Conservation (phyloP, 257 asterid species). For the Thymus quinquecostatus region DNA sequence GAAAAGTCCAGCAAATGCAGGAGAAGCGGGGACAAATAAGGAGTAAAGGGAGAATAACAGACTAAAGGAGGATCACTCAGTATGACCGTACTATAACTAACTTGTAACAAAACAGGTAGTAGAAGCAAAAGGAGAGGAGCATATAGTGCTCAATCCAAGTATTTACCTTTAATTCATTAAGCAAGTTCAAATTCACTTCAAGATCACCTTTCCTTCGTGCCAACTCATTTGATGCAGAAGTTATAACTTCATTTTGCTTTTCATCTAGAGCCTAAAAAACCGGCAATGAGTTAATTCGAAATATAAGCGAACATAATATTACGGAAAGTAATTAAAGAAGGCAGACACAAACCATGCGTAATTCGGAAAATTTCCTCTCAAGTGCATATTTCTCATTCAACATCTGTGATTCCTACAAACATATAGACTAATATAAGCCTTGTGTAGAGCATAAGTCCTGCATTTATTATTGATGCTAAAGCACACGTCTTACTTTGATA, state of each 20-base stretch:
- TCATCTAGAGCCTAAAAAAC: constrained; percentile 85
- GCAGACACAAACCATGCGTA: constrained; percentile 72
- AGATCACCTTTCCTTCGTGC: constrained; percentile 88
- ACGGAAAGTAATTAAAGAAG: constrained; percentile 21
- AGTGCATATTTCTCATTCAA: constrained; percentile 79
- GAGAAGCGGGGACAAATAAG: constrained; percentile 18
- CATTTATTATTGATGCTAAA: neutral
- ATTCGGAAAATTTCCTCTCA: constrained; percentile 83
- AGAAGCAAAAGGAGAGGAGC: neutral
- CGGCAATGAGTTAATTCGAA: constrained; percentile 7
- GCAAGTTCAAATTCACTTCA: constrained; percentile 87
- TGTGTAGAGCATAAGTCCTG: constrained; percentile 11
- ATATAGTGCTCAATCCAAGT: constrained; percentile 20
- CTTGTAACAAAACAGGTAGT: neutral
- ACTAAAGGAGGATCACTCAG: constrained; percentile 6
- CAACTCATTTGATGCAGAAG: constrained; percentile 85
- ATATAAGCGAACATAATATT: constrained; percentile 13
- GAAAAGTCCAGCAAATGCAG: constrained; percentile 23
- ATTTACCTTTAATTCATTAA: constrained; percentile 84
- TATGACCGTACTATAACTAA: neutral
- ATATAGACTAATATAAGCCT: constrained; percentile 24
- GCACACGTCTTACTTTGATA: constrained; percentile 59
- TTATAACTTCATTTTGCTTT: constrained; percentile 87
- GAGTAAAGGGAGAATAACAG: constrained; percentile 11
- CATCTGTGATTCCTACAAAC: constrained; percentile 75